Conservation (phyloP, 2,329 filamentous ascomycete genomes). For the Pseudogymnoascus sp. region DNA sequence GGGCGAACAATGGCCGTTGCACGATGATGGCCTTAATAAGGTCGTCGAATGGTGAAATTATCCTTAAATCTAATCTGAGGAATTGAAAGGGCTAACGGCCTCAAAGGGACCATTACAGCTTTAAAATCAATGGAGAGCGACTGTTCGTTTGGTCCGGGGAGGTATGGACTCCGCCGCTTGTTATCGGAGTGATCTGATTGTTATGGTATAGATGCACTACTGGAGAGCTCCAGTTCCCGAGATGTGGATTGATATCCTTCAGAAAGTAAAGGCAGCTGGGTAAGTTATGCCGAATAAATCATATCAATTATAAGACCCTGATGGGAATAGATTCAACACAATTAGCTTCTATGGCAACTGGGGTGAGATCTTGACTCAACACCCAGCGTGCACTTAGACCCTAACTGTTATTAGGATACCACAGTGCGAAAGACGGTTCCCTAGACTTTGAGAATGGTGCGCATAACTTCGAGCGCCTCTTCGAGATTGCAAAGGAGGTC, state of each 20-base stretch:
- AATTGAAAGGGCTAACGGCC: neutral
- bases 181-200: neutral
- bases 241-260: constrained; percentile 41
- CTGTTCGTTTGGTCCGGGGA: constrained; percentile 46
- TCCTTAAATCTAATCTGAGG: neutral
- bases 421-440: constrained; percentile 35
- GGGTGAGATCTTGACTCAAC: constrained; percentile 15
- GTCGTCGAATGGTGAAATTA: constrained; percentile 35
- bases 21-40: constrained; percentile 39
- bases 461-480: constrained; percentile 43
- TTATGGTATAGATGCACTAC: constrained; percentile 36
- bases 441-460: constrained; percentile 45
- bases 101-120: constrained; percentile 42
- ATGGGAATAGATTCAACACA: constrained; percentile 33
- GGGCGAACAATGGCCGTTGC: constrained; percentile 35
- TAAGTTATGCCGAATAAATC: neutral
- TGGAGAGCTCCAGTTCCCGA: constrained; percentile 42
- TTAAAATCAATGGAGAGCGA: constrained; percentile 41
- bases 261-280: constrained; percentile 42
- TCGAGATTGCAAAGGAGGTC: constrained; percentile 44
- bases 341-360: constrained; percentile 40
- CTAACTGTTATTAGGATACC: constrained; percentile 30
- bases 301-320: neutral
- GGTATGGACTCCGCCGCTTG: constrained; percentile 7
- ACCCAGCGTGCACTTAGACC: neutral